Base-by-base conservation (phyloP, 306 rosid genomes). In the Prunus mume region DNA sequence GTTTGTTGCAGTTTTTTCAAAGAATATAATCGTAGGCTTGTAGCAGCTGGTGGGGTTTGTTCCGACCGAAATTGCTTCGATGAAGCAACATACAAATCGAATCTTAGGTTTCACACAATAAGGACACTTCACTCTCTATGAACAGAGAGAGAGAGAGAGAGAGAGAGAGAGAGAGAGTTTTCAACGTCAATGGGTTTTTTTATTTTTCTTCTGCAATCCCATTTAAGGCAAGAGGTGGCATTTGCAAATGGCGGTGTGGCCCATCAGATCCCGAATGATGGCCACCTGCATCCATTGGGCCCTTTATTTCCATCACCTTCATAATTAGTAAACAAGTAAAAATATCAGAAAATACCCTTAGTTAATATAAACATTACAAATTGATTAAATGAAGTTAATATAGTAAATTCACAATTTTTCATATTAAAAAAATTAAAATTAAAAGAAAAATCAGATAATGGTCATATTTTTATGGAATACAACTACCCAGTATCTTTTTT, bases 261-360 rank as follows among this genome's bases (percentile, higher is more conserved):
- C 87, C 85, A 80, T 78, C 10, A 73, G 61, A 77, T 82, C 85
- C 60, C 65, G 43, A 64, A 45, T 65, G 69, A 55, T 61, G 41
- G 66, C 45, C 76, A 55, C 43, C 55, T 57, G 9, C 54, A 63
- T 54, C 22, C 14, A 9, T 54, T 38, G 78, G 86, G 68, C 83
- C 90, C 90, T 58, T 76, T 66, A 68, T 81, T 71, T 73, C 60
- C 20, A 10, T 65, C 50, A 43, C 34, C 69, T 24, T 17, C 8
- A 6, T 5, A 34, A 34, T 34, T 34, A 34, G 41, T 34, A 8
- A 34, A 34, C 1, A 34, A 6, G 8, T 1, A 34, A 5, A 22
- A 22, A 22, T 22, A 25, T 25, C 5, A 30, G 5, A 30, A 30
- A 30, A 30, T 3, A 5, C 0, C 0, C 1, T 30, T 30, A 5